Evolutionary conservation across 495 filamentous ascomycete species (phyloP).

Genomic region (Penicillium roqueforti): DNA sequence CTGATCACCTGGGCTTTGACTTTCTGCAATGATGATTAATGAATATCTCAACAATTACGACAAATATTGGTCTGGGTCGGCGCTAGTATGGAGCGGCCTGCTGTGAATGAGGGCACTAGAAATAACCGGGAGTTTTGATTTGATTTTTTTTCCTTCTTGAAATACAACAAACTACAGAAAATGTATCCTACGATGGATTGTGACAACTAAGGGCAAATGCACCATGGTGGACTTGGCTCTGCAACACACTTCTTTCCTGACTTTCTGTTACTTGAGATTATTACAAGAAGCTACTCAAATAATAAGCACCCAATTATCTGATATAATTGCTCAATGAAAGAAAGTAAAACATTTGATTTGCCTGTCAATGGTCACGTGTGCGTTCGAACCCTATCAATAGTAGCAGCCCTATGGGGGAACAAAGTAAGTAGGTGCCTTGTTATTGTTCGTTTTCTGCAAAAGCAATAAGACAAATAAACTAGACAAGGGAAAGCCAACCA

Average conservation of each 20-base stretch:
- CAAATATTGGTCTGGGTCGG: background rate
- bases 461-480: background rate
- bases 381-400: background rate
- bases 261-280: background rate
- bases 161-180: background rate
- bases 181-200: background rate
- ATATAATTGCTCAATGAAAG: background rate
- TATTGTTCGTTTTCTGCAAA: background rate
- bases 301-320: background rate
- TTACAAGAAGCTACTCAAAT: background rate
- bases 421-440: background rate
- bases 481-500: background rate
- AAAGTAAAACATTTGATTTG: background rate
- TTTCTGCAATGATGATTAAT: background rate
- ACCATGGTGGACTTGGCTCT: background rate
- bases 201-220: background rate
- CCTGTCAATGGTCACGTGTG: constrained; percentile 1
- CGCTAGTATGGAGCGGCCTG: background rate
- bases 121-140: background rate
- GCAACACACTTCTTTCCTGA: background rate
- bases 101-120: background rate
- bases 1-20: background rate
- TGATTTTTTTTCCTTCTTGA: background rate
- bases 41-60: background rate
- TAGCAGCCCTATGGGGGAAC: background rate